Conservation (phyloP, 2,329 filamentous ascomycete species). For the Botrytis elliptica region DNA sequence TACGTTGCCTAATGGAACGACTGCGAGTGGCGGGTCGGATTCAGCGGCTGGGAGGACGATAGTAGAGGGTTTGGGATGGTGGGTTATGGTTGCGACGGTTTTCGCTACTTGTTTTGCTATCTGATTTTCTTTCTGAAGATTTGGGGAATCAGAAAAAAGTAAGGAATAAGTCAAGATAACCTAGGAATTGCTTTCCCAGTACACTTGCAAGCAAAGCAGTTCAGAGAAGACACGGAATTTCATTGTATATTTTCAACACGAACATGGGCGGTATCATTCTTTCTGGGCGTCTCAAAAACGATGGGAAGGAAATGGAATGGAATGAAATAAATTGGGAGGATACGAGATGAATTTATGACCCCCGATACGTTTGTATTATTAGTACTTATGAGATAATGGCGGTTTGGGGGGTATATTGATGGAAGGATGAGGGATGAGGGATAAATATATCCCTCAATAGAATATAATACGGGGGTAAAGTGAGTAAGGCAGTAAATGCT, state of each 20-base stretch:
- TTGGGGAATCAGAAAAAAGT: not conserved
- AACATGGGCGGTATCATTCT: not conserved
- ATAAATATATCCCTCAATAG: not conserved
- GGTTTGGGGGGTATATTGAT: not conserved
- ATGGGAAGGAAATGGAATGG: not conserved
- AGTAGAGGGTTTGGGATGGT: slow-evolving; percentile 31
- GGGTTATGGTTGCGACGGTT: slow-evolving; percentile 37
- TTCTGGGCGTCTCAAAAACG: not conserved
- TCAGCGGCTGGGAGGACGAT: slow-evolving; percentile 33
- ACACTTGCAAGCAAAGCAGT: not conserved
- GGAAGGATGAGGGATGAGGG: not conserved
- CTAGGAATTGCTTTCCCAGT: not conserved
- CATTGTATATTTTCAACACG: slow-evolving; percentile 1
- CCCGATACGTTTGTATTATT: not conserved
- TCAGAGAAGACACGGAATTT: not conserved
- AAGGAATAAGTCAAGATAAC: not conserved
- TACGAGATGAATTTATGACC: not conserved
- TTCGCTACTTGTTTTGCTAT: slow-evolving; percentile 15
- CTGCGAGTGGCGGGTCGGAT: slow-evolving; percentile 47
- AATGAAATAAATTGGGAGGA: not conserved
- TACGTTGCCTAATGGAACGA: slow-evolving; percentile 68
- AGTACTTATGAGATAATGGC: not conserved
- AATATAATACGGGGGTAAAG: not conserved
- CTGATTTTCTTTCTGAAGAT: not conserved
- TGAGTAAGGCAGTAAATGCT: not conserved